Conservation (phyloP, 495 filamentous ascomycete species). For the Xylaria venustula region DNA sequence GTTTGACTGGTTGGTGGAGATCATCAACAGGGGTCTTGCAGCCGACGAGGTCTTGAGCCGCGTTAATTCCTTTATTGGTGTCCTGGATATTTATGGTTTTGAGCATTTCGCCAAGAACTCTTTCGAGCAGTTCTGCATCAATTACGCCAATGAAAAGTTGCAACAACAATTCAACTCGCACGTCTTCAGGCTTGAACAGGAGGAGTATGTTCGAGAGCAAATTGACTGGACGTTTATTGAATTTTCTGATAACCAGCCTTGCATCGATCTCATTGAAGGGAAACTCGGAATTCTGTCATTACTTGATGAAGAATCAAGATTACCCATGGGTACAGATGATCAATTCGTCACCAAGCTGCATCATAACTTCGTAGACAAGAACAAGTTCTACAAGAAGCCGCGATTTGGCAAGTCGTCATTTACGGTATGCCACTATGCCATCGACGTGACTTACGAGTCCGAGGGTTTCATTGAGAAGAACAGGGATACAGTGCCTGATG, state of each 20-base stretch:
- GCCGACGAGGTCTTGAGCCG: slow-evolving; percentile 81
- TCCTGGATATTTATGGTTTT: slow-evolving; percentile 99
- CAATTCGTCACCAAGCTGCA: slow-evolving; percentile 98
- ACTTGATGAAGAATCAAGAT: slow-evolving; percentile 90
- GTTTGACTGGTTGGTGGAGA: slow-evolving; percentile 98
- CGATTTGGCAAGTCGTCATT: slow-evolving; percentile 97
- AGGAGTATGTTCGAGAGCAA: slow-evolving; percentile 94
- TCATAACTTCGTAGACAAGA: slow-evolving; percentile 88
- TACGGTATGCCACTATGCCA: slow-evolving; percentile 97
- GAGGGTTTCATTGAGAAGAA: slow-evolving; percentile 99
- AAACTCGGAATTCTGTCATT: slow-evolving; percentile 92
- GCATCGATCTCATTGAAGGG: slow-evolving; percentile 97
- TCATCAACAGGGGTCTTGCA: slow-evolving; percentile 86
- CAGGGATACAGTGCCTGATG: slow-evolving; percentile 95
- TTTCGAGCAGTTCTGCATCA: slow-evolving; percentile 99
- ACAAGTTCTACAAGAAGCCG: slow-evolving; percentile 98
- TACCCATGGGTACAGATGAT: slow-evolving; percentile 97
- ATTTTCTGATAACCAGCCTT: slow-evolving; percentile 99
- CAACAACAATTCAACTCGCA: slow-evolving; percentile 99
- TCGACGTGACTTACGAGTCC: slow-evolving; percentile 99
- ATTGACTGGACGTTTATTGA: slow-evolving; percentile 99
- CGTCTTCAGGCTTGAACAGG: slow-evolving; percentile 99
- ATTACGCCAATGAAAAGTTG: slow-evolving; percentile 98
- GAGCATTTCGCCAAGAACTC: slow-evolving; percentile 99
- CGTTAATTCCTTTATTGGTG: slow-evolving; percentile 93